Evolutionary conservation across 495 filamentous ascomycete species (phyloP), one percentile per base, ranked within the genome.

Genomic region (Pseudevernia furfuracea): DNA sequence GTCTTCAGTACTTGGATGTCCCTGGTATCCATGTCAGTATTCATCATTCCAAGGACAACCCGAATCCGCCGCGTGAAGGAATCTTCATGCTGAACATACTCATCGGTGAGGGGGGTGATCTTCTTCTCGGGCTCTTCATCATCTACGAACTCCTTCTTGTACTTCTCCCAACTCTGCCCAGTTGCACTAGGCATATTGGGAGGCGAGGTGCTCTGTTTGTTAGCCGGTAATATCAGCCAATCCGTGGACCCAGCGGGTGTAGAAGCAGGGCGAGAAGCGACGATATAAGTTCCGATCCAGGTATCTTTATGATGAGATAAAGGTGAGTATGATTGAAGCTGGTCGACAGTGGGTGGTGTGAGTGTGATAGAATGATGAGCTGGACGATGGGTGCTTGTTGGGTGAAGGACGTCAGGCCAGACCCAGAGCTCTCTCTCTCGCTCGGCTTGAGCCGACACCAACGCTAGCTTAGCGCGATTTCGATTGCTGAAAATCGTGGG

Each of bases 1-100:
- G 93, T 97, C 81, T 97, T 97, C 60, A 98, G 89, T 70, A 98
- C 94, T 81, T 95, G 90, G 72, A 98, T 97, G 79, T 98, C 94
- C 77, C 93, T 97, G 10, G 46, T 36, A 46, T 32, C 14, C 7
- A 23, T 37, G 21, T 67, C 36, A 64, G 44, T 37, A 55, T 34
- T 38, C 66, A 56, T 56, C 30, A 34, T 34, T 43, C 25, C 25
- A 59, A 1, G 53, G 60, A 58, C 66, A 59, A 63, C 55, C 61
- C 53, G 58, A 55, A 39, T 62, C 34, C 44, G 37, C 37, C 37
- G 38, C 3, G 14, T 63, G 28, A 37, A 52, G 7, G 23, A 8
- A 9, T 62, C 23, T 28, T 44, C 14, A 60, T 61, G 36, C 17
- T 57, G 39, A 58, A 82, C 89, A 70, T 81, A 97, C 92, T 96